Percentiles rank a stretch among this genome's conserved stretches.
These are phyloP conservation scores for Kockovaella imperatae DNA, from an alignment of 768 basidiomycete species.

Conservation along the genomic window DNA sequence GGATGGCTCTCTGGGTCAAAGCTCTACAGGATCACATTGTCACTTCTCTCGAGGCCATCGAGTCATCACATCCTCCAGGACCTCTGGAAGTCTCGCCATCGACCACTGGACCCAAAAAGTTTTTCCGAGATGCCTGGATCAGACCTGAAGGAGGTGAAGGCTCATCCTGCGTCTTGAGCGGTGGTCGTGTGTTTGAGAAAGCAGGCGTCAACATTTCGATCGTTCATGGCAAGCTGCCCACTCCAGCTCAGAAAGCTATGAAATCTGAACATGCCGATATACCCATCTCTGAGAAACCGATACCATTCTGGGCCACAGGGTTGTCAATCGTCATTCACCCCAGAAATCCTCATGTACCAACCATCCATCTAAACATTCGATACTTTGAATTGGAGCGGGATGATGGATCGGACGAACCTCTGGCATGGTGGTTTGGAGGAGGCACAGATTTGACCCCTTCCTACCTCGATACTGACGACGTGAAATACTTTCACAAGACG, in stretches of 20 bases:
- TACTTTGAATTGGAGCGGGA: constrained; percentile 80
- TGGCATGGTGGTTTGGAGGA: constrained; percentile 99
- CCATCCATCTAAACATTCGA: constrained; percentile 91
- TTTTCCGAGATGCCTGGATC: constrained; percentile 70
- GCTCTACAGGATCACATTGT: constrained; percentile 74
- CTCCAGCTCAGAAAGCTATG: constrained; percentile 88
- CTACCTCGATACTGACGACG: constrained; percentile 84
- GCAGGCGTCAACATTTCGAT: constrained; percentile 92
- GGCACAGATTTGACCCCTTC: constrained; percentile 90
- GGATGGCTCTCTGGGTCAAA: constrained; percentile 68
- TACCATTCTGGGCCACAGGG: constrained; percentile 91
- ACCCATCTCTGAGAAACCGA: constrained; percentile 44
- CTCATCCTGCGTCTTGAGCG: constrained; percentile 67
- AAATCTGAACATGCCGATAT: constrained; percentile 72
- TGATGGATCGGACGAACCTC: constrained; percentile 34
- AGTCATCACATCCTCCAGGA: constrained; percentile 55
- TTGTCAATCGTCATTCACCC: constrained; percentile 91
- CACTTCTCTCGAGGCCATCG: constrained; percentile 64
- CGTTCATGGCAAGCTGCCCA: constrained; percentile 80
- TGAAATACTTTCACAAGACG: constrained; percentile 71
- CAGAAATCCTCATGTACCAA: constrained; percentile 84
- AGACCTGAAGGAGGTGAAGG: constrained; percentile 61
- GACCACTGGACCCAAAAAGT: constrained; percentile 42
- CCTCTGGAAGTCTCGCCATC: constrained; percentile 11
- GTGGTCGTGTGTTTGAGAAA: constrained; percentile 70